Percentiles rank a stretch among this genome's conserved stretches.
Conservation (phyloP, 1,284 basidiomycete species). For the Ganoderma sinense region DNA sequence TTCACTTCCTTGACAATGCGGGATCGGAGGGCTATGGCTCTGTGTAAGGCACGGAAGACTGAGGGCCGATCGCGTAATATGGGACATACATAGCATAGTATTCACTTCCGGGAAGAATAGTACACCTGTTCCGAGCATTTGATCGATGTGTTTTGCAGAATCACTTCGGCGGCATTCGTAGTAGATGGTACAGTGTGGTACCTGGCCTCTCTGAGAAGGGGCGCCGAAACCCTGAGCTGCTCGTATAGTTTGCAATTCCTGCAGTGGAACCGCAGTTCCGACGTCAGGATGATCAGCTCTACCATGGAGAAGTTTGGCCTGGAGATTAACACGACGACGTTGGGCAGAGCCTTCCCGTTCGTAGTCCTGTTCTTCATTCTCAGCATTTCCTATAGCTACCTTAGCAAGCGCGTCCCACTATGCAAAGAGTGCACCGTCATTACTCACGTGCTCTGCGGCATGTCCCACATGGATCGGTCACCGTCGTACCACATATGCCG, state of each 20-base stretch:
- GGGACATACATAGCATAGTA: not conserved
- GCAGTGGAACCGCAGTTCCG: not conserved
- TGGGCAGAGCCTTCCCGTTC: not conserved
- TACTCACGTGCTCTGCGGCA: not conserved
- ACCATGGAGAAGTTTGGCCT: not conserved
- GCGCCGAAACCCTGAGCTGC: not conserved
- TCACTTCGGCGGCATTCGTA: not conserved
- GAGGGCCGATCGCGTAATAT: not conserved
- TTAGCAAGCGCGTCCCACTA: not conserved
- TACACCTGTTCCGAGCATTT: not conserved
- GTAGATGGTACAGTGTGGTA: not conserved
- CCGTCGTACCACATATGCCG: not conserved
- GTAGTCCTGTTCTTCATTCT: not conserved
- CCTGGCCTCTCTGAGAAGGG: not conserved
- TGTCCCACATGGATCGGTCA: not conserved
- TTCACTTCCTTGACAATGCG: not conserved
- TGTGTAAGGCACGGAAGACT: not conserved
- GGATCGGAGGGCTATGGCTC: not conserved
- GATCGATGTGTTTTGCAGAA: not conserved
- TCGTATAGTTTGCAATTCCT: not conserved
- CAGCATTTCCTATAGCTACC: not conserved
- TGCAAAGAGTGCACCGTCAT: too few species aligned
- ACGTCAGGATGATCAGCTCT: not conserved
- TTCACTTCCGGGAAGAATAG: not conserved
- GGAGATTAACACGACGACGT: not conserved